Evolutionary conservation across 139 green algal species (phyloP).

Genomic region (Diplosphaera chodatii): DNA sequence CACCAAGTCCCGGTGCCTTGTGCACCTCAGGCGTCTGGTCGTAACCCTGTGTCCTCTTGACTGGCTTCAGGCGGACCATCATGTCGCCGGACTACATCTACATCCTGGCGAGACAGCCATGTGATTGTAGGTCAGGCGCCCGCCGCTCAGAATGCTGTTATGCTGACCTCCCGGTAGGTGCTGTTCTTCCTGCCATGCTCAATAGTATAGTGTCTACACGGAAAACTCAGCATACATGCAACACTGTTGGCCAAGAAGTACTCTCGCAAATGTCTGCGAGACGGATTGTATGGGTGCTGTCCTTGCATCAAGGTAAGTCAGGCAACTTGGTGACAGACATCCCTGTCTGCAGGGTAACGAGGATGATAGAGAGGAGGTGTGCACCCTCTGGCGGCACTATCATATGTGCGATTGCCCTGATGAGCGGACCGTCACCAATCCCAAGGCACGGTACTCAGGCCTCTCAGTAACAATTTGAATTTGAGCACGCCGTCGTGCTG

Average conservation of each 20-base stretch:
- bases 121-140: constrained; percentile 28
- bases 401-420: constrained; percentile 49
- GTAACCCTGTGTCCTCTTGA: too few species aligned
- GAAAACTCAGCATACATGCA: too few species aligned
- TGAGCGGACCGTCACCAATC: constrained; percentile 18
- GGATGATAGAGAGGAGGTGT: constrained; percentile 19
- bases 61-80: constrained; percentile 46
- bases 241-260: too few species aligned
- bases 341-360: not conserved
- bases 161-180: not conserved
- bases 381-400: constrained; percentile 56
- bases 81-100: constrained; percentile 38
- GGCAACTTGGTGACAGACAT: too few species aligned
- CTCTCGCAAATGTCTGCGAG: too few species aligned
- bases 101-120: constrained; percentile 20
- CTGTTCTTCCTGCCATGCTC: not conserved
- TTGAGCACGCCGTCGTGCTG: too few species aligned
- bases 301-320: too few species aligned
- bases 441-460: constrained; percentile 17
- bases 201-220: too few species aligned
- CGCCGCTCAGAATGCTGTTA: constrained; percentile 28
- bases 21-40: too few species aligned
- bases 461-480: too few species aligned
- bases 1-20: too few species aligned
- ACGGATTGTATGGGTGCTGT: too few species aligned